These are phyloP conservation scores for Betula pendula DNA, from an alignment of 306 rosid species.

Conservation along the genomic window DNA sequence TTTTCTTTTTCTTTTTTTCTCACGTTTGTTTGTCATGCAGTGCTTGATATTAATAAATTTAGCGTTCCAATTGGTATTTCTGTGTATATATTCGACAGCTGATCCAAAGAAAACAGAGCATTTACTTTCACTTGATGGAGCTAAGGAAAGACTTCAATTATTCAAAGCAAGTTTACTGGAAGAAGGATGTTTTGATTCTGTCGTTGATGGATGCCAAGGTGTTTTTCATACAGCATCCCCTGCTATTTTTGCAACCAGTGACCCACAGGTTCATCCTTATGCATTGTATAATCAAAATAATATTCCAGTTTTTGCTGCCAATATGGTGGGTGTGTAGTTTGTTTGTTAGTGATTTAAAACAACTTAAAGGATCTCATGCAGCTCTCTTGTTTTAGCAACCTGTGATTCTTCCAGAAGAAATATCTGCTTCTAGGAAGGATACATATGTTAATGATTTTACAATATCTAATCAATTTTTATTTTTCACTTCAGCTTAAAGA, in stretches of 20 bases:
- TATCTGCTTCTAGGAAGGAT: too few species aligned
- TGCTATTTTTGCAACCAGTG: not conserved
- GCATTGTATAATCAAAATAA: not conserved
- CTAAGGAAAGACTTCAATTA: slow-evolving; percentile 9
- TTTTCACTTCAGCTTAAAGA: too few species aligned
- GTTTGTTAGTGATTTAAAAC: not conserved
- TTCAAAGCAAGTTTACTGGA: slow-evolving; percentile 15
- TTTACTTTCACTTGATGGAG: slow-evolving; percentile 13
- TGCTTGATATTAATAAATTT: not conserved
- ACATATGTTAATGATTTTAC: too few species aligned
- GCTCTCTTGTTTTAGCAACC: not conserved
- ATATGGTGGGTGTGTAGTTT: not conserved
- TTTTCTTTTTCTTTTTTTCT: not conserved
- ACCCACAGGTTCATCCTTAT: not conserved
- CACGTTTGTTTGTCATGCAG: not conserved
- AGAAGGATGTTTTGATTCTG: slow-evolving; percentile 23
- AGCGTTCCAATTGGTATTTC: not conserved
- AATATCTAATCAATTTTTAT: too few species aligned
- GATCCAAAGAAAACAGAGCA: slow-evolving; percentile 22
- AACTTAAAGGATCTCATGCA: not conserved
- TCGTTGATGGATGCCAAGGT: slow-evolving; percentile 6
- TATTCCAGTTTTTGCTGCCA: not conserved
- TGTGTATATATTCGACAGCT: not conserved
- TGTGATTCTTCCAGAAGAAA: not conserved
- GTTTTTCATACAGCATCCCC: slow-evolving; percentile 23